Base-by-base conservation (phyloP, 2,329 filamentous ascomycete species). In the Penicillium sp. region DNA sequence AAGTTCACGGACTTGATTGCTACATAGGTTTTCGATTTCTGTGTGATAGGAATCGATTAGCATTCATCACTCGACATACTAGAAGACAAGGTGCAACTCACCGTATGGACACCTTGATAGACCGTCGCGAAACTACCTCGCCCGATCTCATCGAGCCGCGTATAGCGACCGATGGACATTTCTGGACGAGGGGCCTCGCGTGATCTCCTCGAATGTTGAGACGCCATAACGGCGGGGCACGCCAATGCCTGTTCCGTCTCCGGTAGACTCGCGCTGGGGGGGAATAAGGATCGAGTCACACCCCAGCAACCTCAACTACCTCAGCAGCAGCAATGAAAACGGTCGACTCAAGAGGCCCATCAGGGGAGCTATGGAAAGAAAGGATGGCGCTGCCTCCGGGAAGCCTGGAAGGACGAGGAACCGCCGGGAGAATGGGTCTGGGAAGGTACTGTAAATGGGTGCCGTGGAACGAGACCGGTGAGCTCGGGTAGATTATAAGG, bases 61-160 rank as follows among this genome's bases (percentile, higher is more conserved):
- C 57, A 57, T 55, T 11, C 9, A 38, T 18, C 50, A 31, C n/a
- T 38, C 31, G 20, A 43, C 59, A 34, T 24, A 39, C 38, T 10
- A 44, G 11, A 31, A 18, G 26, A 18, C 13, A 31, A 35, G 29
- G n/a, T 8, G 29, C 45, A 53, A 78, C 87, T 76, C 78, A 96
- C 92, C 78, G 89, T 89, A 77, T 95, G 90, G 66, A 87, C 86
- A 62, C 90, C 92, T 72, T 89, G 85, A 74, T 94, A 97, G 64
- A 99, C 94, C 65, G 92, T 92, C 63, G 94, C 94, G 80, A 97
- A 99, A 79, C 94, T 97, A 61, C 94, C 94, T 78, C 94, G 94
- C 61, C 94, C 94, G 72, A 97, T 97, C 78, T 97, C 90, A 66
- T 89, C 87, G 66, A 92, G 85, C 69, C 93, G 87, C 67, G 84